Conservation (phyloP, 768 basidiomycete species). For the Austroboletus eburneus region DNA sequence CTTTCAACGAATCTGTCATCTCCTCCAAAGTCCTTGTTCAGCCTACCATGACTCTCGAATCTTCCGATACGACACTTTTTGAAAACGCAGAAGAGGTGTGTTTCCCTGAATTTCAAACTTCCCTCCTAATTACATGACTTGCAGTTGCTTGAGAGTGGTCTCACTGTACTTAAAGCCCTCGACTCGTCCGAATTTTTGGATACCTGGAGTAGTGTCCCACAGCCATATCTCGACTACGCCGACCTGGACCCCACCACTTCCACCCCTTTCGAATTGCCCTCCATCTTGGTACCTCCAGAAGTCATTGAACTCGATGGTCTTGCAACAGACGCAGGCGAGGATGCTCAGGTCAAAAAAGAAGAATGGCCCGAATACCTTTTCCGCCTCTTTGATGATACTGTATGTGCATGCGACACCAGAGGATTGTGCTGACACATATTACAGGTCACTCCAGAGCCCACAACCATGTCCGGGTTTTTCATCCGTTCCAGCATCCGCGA, state of each 20-base stretch:
- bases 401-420: slow-evolving; percentile 19
- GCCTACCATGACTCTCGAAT: slow-evolving; percentile 51
- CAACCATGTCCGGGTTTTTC: slow-evolving; percentile 72
- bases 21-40: slow-evolving; percentile 63
- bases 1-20: slow-evolving; percentile 59
- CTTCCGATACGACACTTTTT: slow-evolving; percentile 34
- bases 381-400: slow-evolving; percentile 59
- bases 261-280: slow-evolving; percentile 63
- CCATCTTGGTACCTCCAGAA: slow-evolving; percentile 84
- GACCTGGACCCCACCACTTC: slow-evolving; percentile 37
- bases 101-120: not conserved
- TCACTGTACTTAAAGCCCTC: slow-evolving; percentile 59
- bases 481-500: slow-evolving; percentile 74
- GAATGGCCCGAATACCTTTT: slow-evolving; percentile 77
- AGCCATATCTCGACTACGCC: slow-evolving; percentile 56
- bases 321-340: slow-evolving; percentile 64
- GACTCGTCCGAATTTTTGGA: slow-evolving; percentile 58
- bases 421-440: slow-evolving; percentile 1
- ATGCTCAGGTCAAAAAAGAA: slow-evolving; percentile 71
- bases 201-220: slow-evolving; percentile 51
- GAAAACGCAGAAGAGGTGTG: slow-evolving; percentile 63
- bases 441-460: slow-evolving; percentile 74
- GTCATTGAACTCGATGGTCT: slow-evolving; percentile 76
- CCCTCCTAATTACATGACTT: not conserved
- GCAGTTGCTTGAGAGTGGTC: slow-evolving; percentile 72